Percentiles rank a stretch among this genome's conserved stretches.
phyloP scores from a whole-genome alignment of 805 yeast genomes.

The Tetrapisispora iriomotensis region DNA sequence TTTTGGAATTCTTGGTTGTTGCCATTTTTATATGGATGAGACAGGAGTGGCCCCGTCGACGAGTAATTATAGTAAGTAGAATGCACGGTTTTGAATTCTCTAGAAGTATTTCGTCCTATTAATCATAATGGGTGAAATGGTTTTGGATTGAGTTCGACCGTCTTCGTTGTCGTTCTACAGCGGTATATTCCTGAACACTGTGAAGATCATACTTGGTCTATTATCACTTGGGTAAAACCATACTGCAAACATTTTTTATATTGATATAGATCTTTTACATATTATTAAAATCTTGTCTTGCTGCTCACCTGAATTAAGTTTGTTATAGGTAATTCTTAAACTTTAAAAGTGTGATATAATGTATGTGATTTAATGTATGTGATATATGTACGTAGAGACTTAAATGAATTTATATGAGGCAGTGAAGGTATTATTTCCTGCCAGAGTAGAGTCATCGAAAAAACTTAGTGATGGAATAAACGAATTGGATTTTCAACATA shows the following conservation, averaged over 20 bases:
- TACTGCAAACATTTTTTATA: slow-evolving; percentile 74
- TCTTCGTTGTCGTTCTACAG: slow-evolving; percentile 49
- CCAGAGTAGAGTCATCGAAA: too few relatives aligned
- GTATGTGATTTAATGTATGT: too few relatives aligned
- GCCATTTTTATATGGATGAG: slow-evolving; percentile 41
- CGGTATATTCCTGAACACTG: slow-evolving; percentile 99
- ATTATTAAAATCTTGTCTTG: not conserved
- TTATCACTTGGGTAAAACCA: slow-evolving; percentile 99
- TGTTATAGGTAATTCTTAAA: too few relatives aligned
- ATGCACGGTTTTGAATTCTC: slow-evolving; percentile 32
- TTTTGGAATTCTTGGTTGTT: slow-evolving; percentile 36
- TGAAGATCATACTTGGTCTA: slow-evolving; percentile 81
- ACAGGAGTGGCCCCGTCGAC: slow-evolving; percentile 97
- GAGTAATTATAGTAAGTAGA: slow-evolving; percentile 70
- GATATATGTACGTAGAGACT: too few relatives aligned
- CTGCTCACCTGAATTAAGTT: not conserved
- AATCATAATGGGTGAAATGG: too few relatives aligned
- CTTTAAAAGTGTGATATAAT: too few relatives aligned
- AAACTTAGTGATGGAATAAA: slow-evolving; percentile 85
- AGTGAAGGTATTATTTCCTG: too few relatives aligned
- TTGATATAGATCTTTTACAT: not conserved
- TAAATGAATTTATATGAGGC: too few relatives aligned
- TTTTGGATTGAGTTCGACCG: slow-evolving; percentile 55
- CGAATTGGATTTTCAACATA: slow-evolving; percentile 97
- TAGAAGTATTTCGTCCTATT: too few relatives aligned